Base-by-base conservation (phyloP, 306 rosid genomes). In the Quercus rubra region DNA sequence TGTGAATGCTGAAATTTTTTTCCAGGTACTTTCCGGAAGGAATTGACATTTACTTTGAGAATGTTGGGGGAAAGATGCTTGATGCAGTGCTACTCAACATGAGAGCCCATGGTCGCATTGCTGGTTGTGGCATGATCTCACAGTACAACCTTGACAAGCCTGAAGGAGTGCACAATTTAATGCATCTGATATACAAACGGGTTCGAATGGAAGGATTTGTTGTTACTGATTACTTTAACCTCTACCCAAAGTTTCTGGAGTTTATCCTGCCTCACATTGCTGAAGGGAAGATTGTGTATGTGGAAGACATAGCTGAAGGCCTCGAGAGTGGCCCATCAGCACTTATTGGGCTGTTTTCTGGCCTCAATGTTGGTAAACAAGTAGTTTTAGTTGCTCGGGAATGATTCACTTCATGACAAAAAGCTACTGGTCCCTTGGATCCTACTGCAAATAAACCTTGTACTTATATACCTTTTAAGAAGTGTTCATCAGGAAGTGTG, bases 311-410 rank as follows among this genome's bases (percentile, higher is more conserved):
- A 5, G 85, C 27, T 27, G 80, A 84, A 52, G 87, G 87, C n/a
- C 73, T 81, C 0, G 80, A 84, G 71, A 74, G 64, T 6, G 77
- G 71, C 7, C 87, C 87, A 0, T 69, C 85, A 1, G 83, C 87
- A 74, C 68, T 84, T n/a, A 33, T 84, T 11, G 80, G 85, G 12
- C 85, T 84, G 27, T 84, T 66, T 54, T 33, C 77, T 4, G 85
- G 87, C n/a, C 77, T 75, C 56, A 84, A 84, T 70, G 73, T 84
- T 6, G 87, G 87, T 5, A 84, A 84, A 69, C 87, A 81, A 38
- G 78, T 81, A 1, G 80, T 84, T 38, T n/a, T 82, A 12, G 80
- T 49, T 54, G 46, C 74, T 13, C 18, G 25, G 1, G 74, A 73
- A 6, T 78, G 82, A 59, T 21, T 12, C 31, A 61, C 67, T 61